Evolutionary conservation across 2,329 filamentous ascomycete genomes (phyloP), one percentile per base, ranked within the genome.

Genomic region (Phaeophleospora eucalypticola): DNA sequence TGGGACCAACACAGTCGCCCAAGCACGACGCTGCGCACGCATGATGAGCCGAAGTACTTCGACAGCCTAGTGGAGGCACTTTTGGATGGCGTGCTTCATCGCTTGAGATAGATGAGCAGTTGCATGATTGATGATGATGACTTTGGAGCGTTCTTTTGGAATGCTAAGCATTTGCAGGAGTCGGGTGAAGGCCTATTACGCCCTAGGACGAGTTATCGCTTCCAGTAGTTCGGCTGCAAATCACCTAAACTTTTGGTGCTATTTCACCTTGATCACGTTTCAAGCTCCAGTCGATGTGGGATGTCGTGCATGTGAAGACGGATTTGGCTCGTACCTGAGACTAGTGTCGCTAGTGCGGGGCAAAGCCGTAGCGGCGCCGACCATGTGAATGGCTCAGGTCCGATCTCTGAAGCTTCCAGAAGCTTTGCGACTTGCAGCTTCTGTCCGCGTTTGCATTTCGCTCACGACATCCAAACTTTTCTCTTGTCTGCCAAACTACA

Each of bases 51-150:
- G 34, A 47, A 29, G 16, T 19, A 46, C 29, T 32, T 46, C 32
- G 44, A 41, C 33, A 37, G 37, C 14, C 12, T 18, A 16, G 9
- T 15, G 15, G 43, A 40, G 36, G 7, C 16, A 21, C 8, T 41
- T 10, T 20, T 9, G 35, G 36, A 35, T 17, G 15, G 3, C 3
- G 36, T 19, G 27, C 29, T 12, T 37, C 33, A 7, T 15, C 16
- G 2, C 16, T 40, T 37, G 35, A 33, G n/a, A 32, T 42, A 42
- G 27, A 42, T 39, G 19, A 39, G 37, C n/a, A 24, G 37, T 39
- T 17, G 37, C 15, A 24, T 39, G 37, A 18, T 39, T 18, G 37
- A 6, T 39, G 12, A 19, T 29, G 24, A 29, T 29, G 24, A 29
- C 24, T 12, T n/a, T 29, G 24, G 24, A 29, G 24, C 24, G 24